Evolutionary conservation across 2,329 filamentous ascomycete species (phyloP), one percentile per base, ranked within the genome.

Genomic region (Colletotrichum somersetense): DNA sequence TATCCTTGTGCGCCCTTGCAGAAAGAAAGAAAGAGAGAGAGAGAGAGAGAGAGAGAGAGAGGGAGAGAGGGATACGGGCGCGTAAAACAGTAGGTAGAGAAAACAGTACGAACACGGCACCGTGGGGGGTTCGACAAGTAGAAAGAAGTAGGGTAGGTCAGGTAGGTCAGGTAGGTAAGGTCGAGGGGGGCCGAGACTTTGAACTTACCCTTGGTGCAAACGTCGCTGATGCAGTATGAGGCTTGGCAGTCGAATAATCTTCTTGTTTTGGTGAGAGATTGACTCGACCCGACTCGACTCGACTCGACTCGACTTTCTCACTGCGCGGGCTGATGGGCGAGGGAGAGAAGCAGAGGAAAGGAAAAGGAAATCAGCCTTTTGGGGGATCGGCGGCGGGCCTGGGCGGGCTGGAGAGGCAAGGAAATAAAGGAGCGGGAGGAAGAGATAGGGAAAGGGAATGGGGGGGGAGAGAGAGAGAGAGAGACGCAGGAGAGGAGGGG

Each of bases 401-500:
- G 38, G 62, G 38, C 12, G 38, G 50, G 23, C n/a, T 33, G 46
- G 44, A 14, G 46, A 26, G 50, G 30, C 26, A 46, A 46, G 44
- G 18, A 35, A 50, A 48, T 35, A 38, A 48, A 46, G 46, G 30
- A 66, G 62, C 53, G 62, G 62, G 44, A 44, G 40, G 10, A 14
- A 42, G 14, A 16, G 40, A 42, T 2, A 42, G 40, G 10, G 40
- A 42, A 14, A 42, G 40, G 2, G 40, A 42, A 3, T 26, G 26
- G 26, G 3, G 38, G 12, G 38, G 2, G 38, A 40, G 38, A 38
- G 38, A 38, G 40, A 40, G 30, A 46, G 61, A 52, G 14, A 58
- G 20, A 30, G 42, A 48, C 38, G 46, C 66, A 38, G 33, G 52
- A 40, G 26, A 62, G 35, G 30, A 30, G 62, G 62, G 67, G 57